Evolutionary conservation across 2,329 filamentous ascomycete genomes (phyloP).

Genomic region (Fusarium denticulatum): DNA sequence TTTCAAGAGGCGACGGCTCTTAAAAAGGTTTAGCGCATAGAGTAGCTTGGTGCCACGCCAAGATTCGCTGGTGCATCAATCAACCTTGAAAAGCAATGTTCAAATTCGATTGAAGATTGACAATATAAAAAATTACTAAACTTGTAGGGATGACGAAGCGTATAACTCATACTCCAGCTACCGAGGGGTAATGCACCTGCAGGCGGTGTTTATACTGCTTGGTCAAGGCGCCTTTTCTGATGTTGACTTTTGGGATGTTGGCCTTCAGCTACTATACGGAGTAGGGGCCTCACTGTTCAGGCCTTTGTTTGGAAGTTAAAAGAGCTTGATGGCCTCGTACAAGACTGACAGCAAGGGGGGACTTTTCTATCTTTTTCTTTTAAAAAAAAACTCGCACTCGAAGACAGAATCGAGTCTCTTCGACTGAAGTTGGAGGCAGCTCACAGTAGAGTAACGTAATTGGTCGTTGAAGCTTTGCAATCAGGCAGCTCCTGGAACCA

Average conservation of each 20-base stretch:
- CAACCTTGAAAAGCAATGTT: neutral
- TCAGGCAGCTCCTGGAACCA: neutral
- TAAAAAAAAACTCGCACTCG: too few relatives aligned
- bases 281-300: neutral
- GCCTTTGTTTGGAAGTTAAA: neutral
- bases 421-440: neutral
- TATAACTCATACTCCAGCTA: neutral
- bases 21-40: conserved; percentile 45
- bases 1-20: conserved; percentile 47
- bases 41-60: neutral
- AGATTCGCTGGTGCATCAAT: neutral
- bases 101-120: neutral
- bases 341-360: neutral
- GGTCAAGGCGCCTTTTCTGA: neutral
- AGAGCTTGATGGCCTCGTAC: neutral
- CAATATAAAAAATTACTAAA: neutral
- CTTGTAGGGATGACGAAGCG: neutral
- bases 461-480: neutral
- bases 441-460: neutral
- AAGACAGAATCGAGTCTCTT: neutral
- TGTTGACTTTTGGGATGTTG: neutral
- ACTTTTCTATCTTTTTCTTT: too few relatives aligned
- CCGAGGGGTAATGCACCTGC: neutral
- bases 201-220: neutral
- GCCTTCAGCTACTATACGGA: neutral